phyloP scores from a whole-genome alignment of 106 monocot species.

The Hemerocallis citrina region DNA sequence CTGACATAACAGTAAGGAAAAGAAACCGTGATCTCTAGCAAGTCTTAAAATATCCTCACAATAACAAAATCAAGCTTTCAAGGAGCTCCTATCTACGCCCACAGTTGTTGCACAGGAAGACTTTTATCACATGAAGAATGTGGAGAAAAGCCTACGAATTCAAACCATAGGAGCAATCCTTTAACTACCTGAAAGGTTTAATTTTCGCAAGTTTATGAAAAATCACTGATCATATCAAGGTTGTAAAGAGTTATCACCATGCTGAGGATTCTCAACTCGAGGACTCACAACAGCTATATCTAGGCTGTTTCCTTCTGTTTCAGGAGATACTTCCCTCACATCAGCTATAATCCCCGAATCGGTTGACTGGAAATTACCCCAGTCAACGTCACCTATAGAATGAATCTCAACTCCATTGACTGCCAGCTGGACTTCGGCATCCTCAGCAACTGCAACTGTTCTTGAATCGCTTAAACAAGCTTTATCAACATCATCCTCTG shows the following conservation, averaged over 20 bases:
- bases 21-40: no score
- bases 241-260: slow-evolving; percentile 22
- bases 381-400: slow-evolving; percentile 40
- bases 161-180: no score
- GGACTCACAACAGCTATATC: slow-evolving; percentile 62
- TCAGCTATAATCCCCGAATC: slow-evolving; percentile 52
- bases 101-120: no score
- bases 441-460: slow-evolving; percentile 20
- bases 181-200: no score
- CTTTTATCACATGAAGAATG: no score
- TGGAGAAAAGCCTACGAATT: no score
- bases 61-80: no score
- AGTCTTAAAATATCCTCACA: no score
- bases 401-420: slow-evolving; percentile 49
- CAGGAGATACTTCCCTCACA: slow-evolving; percentile 69
- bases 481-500: slow-evolving; percentile 82
- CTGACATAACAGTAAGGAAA: no score
- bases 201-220: no score
- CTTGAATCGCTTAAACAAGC: slow-evolving; percentile 71
- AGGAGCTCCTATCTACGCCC: no score
- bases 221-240: no score
- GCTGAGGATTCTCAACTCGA: slow-evolving; percentile 22
- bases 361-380: slow-evolving; percentile 44
- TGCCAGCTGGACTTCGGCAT: slow-evolving; percentile 28
- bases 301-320: slow-evolving; percentile 54